These are phyloP conservation scores for Neonothopanus nambi DNA, from an alignment of 1,284 basidiomycete genomes.

Conservation along the genomic window DNA sequence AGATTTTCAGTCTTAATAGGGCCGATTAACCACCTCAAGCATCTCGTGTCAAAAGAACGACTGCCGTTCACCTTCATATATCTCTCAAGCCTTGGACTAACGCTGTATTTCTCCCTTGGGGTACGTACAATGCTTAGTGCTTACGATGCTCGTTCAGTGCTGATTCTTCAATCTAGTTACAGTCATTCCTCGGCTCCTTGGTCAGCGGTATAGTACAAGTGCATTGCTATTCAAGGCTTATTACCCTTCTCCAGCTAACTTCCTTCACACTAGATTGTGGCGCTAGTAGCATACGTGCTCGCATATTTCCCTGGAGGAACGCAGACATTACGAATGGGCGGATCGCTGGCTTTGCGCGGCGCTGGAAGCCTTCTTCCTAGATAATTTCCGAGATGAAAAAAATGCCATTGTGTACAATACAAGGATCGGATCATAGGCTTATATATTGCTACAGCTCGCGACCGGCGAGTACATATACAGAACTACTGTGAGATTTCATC, in stretches of 20 bases:
- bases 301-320: conserved; percentile 91
- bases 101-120: conserved; percentile 87
- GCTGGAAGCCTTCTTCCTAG: conserved; percentile 80
- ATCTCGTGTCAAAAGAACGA: conserved; percentile 82
- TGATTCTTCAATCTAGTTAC: conserved; percentile 44
- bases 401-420: not conserved
- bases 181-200: conserved; percentile 84
- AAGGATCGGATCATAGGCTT: not conserved
- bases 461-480: not conserved
- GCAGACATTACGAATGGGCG: conserved; percentile 81
- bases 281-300: conserved; percentile 83
- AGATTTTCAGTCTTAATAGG: conserved; percentile 87
- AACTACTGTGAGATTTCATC: conserved; percentile 10
- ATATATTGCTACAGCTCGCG: not conserved
- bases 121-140: conserved; percentile 43
- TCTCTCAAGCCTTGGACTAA: conserved; percentile 77
- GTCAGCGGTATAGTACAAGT: conserved; percentile 80
- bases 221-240: conserved; percentile 9
- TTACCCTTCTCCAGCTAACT: not conserved
- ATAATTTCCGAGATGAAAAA: conserved; percentile 32
- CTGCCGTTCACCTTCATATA: conserved; percentile 88
- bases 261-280: conserved; percentile 59
- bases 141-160: not conserved
- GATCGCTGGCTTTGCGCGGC: conserved; percentile 79
- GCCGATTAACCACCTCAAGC: conserved; percentile 86